Evolutionary conservation across 2,329 filamentous ascomycete genomes (phyloP).

Genomic region (Pseudonectria buxi): DNA sequence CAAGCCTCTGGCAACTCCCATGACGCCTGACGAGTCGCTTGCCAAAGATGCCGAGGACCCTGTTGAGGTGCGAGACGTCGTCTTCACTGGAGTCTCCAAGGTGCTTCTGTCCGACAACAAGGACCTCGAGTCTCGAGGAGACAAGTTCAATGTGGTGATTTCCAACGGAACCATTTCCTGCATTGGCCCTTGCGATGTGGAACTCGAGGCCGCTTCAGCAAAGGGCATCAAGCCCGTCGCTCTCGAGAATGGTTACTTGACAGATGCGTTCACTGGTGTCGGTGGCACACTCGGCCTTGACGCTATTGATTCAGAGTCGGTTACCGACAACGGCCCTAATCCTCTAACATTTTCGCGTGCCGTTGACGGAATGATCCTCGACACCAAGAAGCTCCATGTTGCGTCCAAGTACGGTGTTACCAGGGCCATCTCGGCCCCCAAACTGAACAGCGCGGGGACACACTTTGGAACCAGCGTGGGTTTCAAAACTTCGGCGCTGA

Average conservation of each 20-base stretch:
- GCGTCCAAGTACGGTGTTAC: slow-evolving; percentile 52
- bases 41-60: slow-evolving; percentile 37
- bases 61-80: slow-evolving; percentile 29
- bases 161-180: slow-evolving; percentile 49
- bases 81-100: slow-evolving; percentile 52
- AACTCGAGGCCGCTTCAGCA: slow-evolving; percentile 32
- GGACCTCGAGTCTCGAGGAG: slow-evolving; percentile 23
- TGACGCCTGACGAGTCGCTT: slow-evolving; percentile 34
- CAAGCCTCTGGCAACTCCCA: slow-evolving; percentile 38
- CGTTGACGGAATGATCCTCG: slow-evolving; percentile 48
- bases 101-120: slow-evolving; percentile 43
- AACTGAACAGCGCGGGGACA: slow-evolving; percentile 33
- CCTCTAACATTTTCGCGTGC: slow-evolving; percentile 48
- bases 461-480: slow-evolving; percentile 53
- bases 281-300: slow-evolving; percentile 55
- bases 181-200: slow-evolving; percentile 43
- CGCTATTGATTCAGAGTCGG: slow-evolving; percentile 53
- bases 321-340: slow-evolving; percentile 45
- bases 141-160: slow-evolving; percentile 43
- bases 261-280: slow-evolving; percentile 53
- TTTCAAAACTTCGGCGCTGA: slow-evolving; percentile 45
- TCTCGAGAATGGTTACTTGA: slow-evolving; percentile 54
- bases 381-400: slow-evolving; percentile 48
- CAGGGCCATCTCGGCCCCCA: slow-evolving; percentile 50
- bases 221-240: slow-evolving; percentile 33